Percentiles rank a stretch among this genome's conserved stretches.
Evolutionary conservation across 2,329 filamentous ascomycete genomes (phyloP).

Genomic region (Graphilbum fragrans): DNA sequence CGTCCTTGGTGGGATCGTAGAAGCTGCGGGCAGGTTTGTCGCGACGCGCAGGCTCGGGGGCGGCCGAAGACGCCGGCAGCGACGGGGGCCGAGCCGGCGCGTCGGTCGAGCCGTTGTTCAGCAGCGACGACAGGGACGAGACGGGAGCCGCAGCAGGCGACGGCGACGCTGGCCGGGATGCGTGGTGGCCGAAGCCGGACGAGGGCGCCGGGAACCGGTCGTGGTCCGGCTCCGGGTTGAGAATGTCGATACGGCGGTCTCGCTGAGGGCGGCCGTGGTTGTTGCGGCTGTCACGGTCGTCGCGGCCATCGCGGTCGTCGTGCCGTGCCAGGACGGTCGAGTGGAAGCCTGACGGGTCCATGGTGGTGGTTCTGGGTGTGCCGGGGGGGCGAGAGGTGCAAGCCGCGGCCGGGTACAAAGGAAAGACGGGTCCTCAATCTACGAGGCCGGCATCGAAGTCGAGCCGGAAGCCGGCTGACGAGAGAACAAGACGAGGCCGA

Average conservation of each 20-base stretch:
- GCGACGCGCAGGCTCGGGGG: slow-evolving; percentile 4
- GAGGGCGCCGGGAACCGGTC: neutral
- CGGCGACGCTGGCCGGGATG: slow-evolving; percentile 8
- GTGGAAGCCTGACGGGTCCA: slow-evolving; percentile 34
- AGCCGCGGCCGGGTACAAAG: neutral
- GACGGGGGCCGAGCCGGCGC: slow-evolving; percentile 2
- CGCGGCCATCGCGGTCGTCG: no score
- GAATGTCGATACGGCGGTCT: slow-evolving; percentile 35
- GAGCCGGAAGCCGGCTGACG: neutral
- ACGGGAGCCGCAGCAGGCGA: neutral
- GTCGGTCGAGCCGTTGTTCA: no score
- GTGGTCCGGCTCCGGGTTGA: slow-evolving; percentile 14
- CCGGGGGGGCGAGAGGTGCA: neutral
- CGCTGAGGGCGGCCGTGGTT: slow-evolving; percentile 26
- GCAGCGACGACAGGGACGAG: slow-evolving; percentile 2
- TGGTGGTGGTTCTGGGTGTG: slow-evolving; percentile 11
- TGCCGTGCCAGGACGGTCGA: slow-evolving; percentile 37
- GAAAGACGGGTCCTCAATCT: neutral
- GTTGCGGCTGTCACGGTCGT: slow-evolving; percentile 23
- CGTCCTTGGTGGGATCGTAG: slow-evolving; percentile 42
- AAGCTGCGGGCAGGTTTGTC: slow-evolving; percentile 25
- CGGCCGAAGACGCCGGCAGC: slow-evolving; percentile 2
- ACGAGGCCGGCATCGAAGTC: neutral
- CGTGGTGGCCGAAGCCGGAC: neutral
- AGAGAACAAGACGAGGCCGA: neutral